Percentiles rank a stretch among this genome's conserved stretches.
Conservation (phyloP, 495 filamentous ascomycete species). For the Hypomontagnella submonticulosa region DNA sequence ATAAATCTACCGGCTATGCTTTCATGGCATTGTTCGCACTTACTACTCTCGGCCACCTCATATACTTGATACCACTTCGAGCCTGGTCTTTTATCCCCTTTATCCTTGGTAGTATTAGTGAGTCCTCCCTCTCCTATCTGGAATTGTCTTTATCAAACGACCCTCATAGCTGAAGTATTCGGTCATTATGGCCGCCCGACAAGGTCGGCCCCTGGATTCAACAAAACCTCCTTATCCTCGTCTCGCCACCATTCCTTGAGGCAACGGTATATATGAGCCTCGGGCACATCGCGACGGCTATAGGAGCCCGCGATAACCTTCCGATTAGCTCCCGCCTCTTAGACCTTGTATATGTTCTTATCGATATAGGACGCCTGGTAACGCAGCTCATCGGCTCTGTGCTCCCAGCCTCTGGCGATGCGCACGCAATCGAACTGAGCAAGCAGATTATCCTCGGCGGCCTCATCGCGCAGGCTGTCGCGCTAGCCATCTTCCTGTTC, state of each 20-base stretch:
- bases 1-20: conserved; percentile 57
- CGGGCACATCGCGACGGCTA: background rate
- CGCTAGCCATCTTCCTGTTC: background rate
- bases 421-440: background rate
- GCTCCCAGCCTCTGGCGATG: conserved; percentile 1
- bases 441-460: background rate
- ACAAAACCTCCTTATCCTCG: conserved; percentile 21
- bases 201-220: conserved; percentile 9
- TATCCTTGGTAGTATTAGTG: conserved; percentile 47
- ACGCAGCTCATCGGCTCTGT: conserved; percentile 3
- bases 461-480: background rate
- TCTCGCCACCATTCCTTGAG: conserved; percentile 10
- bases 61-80: conserved; percentile 55
- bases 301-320: background rate
- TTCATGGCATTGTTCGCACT: conserved; percentile 62
- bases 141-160: background rate
- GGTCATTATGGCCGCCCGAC: conserved; percentile 58
- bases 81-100: conserved; percentile 49
- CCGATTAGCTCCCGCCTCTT: background rate
- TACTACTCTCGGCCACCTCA: conserved; percentile 53
- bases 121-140: conserved; percentile 13
- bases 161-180: conserved; percentile 55
- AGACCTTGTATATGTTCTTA: conserved; percentile 8
- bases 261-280: conserved; percentile 15
- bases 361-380: conserved; percentile 3